phyloP scores from a whole-genome alignment of 129 eudicot species.

The Sambucus nigra region DNA sequence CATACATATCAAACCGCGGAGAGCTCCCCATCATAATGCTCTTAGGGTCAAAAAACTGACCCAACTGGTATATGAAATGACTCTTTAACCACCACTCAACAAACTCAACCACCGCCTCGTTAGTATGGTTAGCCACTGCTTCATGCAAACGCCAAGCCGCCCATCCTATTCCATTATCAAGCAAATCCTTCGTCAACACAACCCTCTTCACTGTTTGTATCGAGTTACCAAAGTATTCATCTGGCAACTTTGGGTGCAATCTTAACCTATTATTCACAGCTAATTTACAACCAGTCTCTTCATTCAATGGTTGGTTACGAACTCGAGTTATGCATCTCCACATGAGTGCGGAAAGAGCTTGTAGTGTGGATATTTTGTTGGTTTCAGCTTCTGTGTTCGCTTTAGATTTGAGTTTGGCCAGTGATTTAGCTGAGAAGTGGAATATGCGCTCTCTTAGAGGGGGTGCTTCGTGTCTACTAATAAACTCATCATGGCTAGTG shows the following conservation, averaged over 20 bases:
- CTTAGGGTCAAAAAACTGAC: conserved; percentile 17
- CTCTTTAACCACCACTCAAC: conserved; percentile 25
- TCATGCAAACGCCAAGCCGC: conserved; percentile 42
- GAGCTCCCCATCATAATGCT: conserved; percentile 45
- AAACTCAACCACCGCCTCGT: conserved; percentile 18
- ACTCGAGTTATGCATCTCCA: conserved; percentile 49
- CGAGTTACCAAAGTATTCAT: conserved; percentile 41
- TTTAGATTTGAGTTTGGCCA: conserved; percentile 33
- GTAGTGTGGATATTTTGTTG: conserved; percentile 35
- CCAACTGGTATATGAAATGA: conserved; percentile 21
- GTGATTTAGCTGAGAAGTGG: conserved; percentile 32
- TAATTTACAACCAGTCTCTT: conserved; percentile 24
- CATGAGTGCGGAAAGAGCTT: conserved; percentile 33
- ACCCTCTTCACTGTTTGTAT: conserved; percentile 6
- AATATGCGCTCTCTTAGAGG: conserved; percentile 42
- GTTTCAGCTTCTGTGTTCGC: conserved; percentile 26
- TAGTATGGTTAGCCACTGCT: conserved; percentile 26
- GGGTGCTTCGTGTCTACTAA: conserved; percentile 25
- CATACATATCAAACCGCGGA: conserved; percentile 64
- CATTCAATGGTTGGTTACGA: conserved; percentile 16
- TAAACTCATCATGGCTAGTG: conserved; percentile 33
- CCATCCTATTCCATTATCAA: conserved; percentile 29
- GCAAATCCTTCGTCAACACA: conserved; percentile 21
- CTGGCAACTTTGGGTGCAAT: conserved; percentile 38
- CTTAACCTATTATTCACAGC: conserved; percentile 30